Percentiles rank a stretch among this genome's conserved stretches.
These are phyloP conservation scores for Alternaria atra DNA, from an alignment of 2,329 filamentous ascomycete genomes.

Conservation along the genomic window DNA sequence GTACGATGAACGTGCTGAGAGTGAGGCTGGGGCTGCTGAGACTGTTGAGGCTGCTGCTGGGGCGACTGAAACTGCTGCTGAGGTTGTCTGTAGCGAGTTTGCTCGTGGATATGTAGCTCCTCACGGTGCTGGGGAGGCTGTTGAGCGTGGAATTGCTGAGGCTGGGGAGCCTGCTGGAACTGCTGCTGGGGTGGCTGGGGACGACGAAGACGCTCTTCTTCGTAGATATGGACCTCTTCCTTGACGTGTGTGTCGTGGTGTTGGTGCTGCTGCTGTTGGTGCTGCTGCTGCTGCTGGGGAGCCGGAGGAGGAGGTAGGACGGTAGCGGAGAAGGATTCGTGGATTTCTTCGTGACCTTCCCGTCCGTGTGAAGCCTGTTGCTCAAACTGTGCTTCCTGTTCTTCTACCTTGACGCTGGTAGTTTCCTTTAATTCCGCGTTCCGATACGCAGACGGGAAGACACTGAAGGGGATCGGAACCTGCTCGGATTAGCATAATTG, in stretches of 20 bases:
- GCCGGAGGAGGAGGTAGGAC: conserved; percentile 47
- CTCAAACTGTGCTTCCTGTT: conserved; percentile 85
- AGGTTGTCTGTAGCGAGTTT: conserved; percentile 14
- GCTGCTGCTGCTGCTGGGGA: conserved; percentile 6
- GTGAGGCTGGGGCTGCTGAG: conserved; percentile 11
- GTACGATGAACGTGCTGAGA: conserved; percentile 21
- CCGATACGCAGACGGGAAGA: conserved; percentile 98
- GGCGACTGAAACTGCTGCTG: conserved; percentile 5
- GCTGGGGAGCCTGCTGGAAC: conserved; percentile 2
- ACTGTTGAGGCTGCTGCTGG: conserved; percentile 2
- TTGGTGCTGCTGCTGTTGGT: conserved; percentile 41
- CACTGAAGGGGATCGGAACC: conserved; percentile 92
- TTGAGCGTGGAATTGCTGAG: conserved; percentile 8
- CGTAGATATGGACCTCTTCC: conserved; percentile 87
- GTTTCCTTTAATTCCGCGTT: conserved; percentile 64
- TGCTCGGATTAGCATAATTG: conserved; percentile 29
- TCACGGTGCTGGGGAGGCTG: conserved; percentile 36
- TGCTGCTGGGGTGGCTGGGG: conserved; percentile 59
- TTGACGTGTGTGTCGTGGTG: conserved; percentile 68
- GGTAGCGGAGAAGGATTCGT: conserved; percentile 60
- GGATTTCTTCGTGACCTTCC: conserved; percentile 92
- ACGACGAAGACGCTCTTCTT: conserved; percentile 79
- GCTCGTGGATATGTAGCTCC: conserved; percentile 18
- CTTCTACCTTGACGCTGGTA: conserved; percentile 83
- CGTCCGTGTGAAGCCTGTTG: conserved; percentile 83